Percentiles rank a stretch among this genome's conserved stretches.
These are phyloP conservation scores for Dactylorhiza incarnata DNA, from an alignment of 106 monocot species.

Conservation along the genomic window DNA sequence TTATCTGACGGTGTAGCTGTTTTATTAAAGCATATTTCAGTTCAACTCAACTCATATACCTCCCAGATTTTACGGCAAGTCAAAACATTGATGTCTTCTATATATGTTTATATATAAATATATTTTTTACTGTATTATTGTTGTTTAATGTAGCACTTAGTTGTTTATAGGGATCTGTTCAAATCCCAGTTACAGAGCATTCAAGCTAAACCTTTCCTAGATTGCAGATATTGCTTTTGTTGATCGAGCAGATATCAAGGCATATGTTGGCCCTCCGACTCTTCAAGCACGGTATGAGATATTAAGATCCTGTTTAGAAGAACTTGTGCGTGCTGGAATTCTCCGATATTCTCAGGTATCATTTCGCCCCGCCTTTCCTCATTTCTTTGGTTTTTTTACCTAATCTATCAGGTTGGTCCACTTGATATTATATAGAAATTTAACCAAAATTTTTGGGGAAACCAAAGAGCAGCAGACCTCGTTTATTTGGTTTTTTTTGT, in stretches of 20 bases:
- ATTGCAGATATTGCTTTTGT: conserved; percentile 99
- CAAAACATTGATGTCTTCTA: background rate
- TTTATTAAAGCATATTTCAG: background rate
- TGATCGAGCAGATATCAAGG: conserved; percentile 97
- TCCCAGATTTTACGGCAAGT: background rate
- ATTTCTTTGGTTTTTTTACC: background rate
- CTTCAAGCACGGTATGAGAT: conserved; percentile 91
- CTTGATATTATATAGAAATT: background rate
- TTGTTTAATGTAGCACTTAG: background rate
- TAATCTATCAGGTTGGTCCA: background rate
- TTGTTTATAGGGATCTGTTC: background rate
- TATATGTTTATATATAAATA: background rate
- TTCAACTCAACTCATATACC: background rate
- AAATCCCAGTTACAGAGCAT: background rate
- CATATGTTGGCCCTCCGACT: conserved; percentile 90
- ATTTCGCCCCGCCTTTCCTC: background rate
- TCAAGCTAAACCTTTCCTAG: conserved; percentile 34
- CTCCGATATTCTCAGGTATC: conserved; percentile 42
- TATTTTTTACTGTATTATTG: background rate
- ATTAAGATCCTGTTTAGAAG: conserved; percentile 78
- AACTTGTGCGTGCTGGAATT: conserved; percentile 68
- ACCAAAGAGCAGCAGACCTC: background rate
- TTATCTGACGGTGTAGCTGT: too few relatives aligned
- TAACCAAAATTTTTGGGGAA: background rate
- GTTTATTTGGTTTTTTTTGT: background rate